Evolutionary conservation across 768 basidiomycete genomes (phyloP).

Genomic region (Hysterangium stoloniferum): DNA sequence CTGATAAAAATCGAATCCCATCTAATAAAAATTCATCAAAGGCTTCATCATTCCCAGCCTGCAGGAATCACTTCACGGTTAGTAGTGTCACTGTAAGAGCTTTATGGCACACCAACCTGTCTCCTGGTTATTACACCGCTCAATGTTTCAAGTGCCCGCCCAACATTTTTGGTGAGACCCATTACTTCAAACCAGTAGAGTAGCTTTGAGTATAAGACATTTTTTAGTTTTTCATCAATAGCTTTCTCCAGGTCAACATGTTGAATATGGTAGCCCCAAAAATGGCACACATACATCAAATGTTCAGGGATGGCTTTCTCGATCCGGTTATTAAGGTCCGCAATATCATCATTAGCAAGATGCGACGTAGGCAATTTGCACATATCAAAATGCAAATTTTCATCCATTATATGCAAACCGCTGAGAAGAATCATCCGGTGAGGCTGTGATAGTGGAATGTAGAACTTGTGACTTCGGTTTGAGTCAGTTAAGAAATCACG

Average conservation of each 20-base stretch:
- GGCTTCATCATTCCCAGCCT: constrained; percentile 7
- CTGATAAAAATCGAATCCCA: constrained; percentile 23
- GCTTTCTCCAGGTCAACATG: too few species aligned
- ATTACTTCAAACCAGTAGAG: neutral
- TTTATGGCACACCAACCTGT: neutral
- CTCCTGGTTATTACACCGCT: constrained; percentile 1
- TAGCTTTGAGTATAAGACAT: neutral
- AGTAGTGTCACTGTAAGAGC: neutral
- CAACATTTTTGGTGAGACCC: neutral
- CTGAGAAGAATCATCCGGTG: too few species aligned
- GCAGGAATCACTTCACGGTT: neutral
- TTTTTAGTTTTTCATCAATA: too few species aligned
- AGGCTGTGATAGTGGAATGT: too few species aligned
- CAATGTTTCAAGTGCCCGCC: constrained; percentile 11
- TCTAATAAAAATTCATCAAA: constrained; percentile 16
- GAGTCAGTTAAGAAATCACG: too few species aligned
- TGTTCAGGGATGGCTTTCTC: neutral
- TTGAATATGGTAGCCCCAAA: neutral
- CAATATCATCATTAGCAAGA: neutral
- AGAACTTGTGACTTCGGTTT: too few species aligned
- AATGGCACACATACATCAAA: neutral
- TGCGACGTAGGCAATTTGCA: neutral
- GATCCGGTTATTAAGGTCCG: neutral
- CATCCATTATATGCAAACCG: neutral
- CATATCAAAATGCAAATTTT: neutral